Evolutionary conservation across 164 flowering plant species (phyloP), one percentile per base, ranked within the genome.

Genomic region (Platanus orientalis): DNA sequence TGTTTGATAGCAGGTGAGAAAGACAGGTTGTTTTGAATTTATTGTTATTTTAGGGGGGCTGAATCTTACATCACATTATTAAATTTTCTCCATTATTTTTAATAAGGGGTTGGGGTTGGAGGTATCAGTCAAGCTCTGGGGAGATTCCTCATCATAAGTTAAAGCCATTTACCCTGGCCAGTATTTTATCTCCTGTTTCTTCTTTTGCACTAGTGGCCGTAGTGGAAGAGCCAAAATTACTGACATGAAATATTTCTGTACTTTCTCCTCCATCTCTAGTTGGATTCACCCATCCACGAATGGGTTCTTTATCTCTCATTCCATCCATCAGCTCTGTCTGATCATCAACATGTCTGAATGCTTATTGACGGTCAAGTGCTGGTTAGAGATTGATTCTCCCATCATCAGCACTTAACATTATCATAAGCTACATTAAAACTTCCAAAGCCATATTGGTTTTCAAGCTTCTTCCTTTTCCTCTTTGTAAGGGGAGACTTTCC

Each of bases 131-230:
- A 57, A 51, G 57, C 42, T 58, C 62, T 66, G 69, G 34, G 28
- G 63, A 39, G 50, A 58, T 66, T 66, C 69, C 32, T 56, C 20
- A 44, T 64, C 67, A 56, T 64, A 55, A 64, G 67, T 61, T 30
- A 55, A 42, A 64, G 67, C 54, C 19, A 64, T 30, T 28, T 32
- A 4, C 0, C 51, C 40, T 55, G 42, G 47, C 50, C 14, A 10
- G 54, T 44, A 58, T 14, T 44, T 25, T 10, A 6, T 6, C 26
- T 6, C 39, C 11, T 23, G 17, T 11, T 60, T 44, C 17, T 39
- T n/a, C 29, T 45, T 10, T 45, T 28, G 12, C 32, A 24, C 9
- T 27, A 21, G 19, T 51, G 20, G 11, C 24, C 13, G 9, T 10
- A n/a, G 28, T 61, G 42, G 64, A 32, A 32, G 58, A 62, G 50